Base-by-base conservation (phyloP, 179 eudicot genomes). In the Spinacia oleracea region DNA sequence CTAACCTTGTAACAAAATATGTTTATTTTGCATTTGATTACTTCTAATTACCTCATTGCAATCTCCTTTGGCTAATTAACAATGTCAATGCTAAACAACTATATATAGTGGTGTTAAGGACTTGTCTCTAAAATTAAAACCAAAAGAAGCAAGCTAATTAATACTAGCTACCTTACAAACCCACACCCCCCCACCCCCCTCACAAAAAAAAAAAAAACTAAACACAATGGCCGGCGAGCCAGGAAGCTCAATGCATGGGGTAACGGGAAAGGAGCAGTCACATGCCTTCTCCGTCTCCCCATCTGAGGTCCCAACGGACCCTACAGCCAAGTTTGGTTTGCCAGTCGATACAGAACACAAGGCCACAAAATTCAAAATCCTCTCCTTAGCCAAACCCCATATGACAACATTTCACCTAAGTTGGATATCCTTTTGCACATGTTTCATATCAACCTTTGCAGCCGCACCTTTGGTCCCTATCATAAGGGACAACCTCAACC, bases 381-480 rank as follows among this genome's bases (percentile, higher is more conserved):
- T 70, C 1, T 78, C 81, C 60, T 46, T 78, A 31, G 69, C 76
- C 45, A 71, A 59, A 71, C 81, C 81, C 7, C 81, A 78, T 35
- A 78, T 78, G 81, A 70, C 51, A 12, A 70, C 81, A 20, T 27
- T 77, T 20, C 16, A 83, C 16, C 42, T 70, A 60, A 45, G 81
- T 58, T 78, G 81, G 81, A 42, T 60, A 1, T 78, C 81, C 4
- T 70, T 70, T 60, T 70, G 63, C 16, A 60, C 51, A 12, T 78
- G 81, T 6, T 70, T 78, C 48, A 32, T 78, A 59, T 78, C 81
- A 2, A 78, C 81, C 0, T 78, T 78, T 9, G 81, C 81, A 5
- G 81, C 81, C 46, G 81, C 81, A 3, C 81, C 81, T 9, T 46
- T 78, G 15, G 46, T 78, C 29, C 80, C 80, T 2, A 58, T 78